Percentiles rank a stretch among this genome's conserved stretches.
phyloP scores from a whole-genome alignment of 1,139 yeast species.

The Blastobotrys raffinosifermentans region DNA sequence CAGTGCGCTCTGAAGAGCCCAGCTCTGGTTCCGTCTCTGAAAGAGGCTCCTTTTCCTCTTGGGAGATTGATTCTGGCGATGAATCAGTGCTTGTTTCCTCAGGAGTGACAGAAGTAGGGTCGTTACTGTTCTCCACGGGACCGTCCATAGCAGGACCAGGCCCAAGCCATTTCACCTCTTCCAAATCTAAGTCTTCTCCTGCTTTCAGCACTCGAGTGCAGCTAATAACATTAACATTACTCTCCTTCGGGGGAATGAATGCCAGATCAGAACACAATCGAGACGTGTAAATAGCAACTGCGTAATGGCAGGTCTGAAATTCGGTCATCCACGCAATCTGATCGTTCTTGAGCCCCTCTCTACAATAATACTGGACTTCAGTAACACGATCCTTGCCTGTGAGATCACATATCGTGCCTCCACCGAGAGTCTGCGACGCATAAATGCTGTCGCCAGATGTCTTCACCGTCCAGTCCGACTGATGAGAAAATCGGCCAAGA shows the following conservation, averaged over 20 bases:
- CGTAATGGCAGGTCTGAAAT: conserved; percentile 66
- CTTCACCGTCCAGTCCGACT: conserved; percentile 24
- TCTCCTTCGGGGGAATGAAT: conserved; percentile 41
- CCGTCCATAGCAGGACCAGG: too few relatives aligned
- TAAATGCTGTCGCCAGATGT: conserved; percentile 17
- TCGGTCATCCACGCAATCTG: conserved; percentile 50
- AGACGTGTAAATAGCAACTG: conserved; percentile 53
- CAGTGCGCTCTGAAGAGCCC: too few relatives aligned
- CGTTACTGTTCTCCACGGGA: too few relatives aligned
- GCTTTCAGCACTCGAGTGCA: conserved; percentile 29
- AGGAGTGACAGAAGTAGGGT: too few relatives aligned
- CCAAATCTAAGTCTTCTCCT: neutral
- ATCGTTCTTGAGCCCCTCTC: conserved; percentile 33
- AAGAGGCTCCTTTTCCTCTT: too few relatives aligned
- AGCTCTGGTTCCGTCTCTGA: too few relatives aligned
- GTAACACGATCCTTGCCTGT: conserved; percentile 57
- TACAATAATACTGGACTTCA: conserved; percentile 66
- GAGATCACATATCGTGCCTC: conserved; percentile 70
- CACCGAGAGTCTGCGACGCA: conserved; percentile 41
- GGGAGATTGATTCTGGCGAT: too few relatives aligned
- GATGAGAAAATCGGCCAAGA: conserved; percentile 41
- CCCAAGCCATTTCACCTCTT: neutral
- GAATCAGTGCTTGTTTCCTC: too few relatives aligned
- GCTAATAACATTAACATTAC: conserved; percentile 37
- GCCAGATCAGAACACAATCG: conserved; percentile 50